Percentiles rank a stretch among this genome's conserved stretches.
These are phyloP conservation scores for Hirschfeldia incana DNA, from an alignment of 345 rosid genomes.

Conservation along the genomic window DNA sequence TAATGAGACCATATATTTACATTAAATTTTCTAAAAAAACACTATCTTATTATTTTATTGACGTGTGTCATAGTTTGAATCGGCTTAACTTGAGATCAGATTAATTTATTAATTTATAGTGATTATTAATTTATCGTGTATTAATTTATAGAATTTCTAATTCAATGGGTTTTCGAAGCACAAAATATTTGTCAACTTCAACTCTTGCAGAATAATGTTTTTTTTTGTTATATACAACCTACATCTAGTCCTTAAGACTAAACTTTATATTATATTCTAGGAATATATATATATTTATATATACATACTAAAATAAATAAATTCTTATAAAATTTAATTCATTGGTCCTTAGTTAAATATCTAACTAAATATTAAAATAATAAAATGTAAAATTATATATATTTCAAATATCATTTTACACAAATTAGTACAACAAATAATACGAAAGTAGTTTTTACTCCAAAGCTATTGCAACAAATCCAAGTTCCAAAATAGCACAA, in stretches of 20 bases:
- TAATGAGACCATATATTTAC: too few relatives aligned
- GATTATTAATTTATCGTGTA: too few relatives aligned
- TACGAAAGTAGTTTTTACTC: neutral
- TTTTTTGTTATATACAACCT: neutral
- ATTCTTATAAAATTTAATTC: neutral
- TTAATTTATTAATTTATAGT: too few relatives aligned
- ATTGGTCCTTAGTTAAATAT: neutral
- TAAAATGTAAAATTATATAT: neutral
- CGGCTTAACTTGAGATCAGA: too few relatives aligned
- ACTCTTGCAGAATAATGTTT: neutral
- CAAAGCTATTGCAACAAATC: neutral
- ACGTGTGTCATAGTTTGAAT: too few relatives aligned
- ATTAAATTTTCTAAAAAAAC: too few relatives aligned
- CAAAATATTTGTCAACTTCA: conserved; percentile 24
- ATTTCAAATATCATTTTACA: too few relatives aligned
- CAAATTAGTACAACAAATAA: neutral
- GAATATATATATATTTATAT: neutral
- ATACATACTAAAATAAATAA: neutral
- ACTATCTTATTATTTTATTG: too few relatives aligned
- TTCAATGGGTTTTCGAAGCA: conserved; percentile 2
- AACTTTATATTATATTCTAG: neutral
- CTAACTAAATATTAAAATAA: neutral
- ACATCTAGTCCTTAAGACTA: neutral
- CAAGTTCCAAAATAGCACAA: neutral
- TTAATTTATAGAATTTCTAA: neutral